Base-by-base conservation (phyloP, 1,284 basidiomycete genomes). In the Sanghuangporus weigelae region DNA sequence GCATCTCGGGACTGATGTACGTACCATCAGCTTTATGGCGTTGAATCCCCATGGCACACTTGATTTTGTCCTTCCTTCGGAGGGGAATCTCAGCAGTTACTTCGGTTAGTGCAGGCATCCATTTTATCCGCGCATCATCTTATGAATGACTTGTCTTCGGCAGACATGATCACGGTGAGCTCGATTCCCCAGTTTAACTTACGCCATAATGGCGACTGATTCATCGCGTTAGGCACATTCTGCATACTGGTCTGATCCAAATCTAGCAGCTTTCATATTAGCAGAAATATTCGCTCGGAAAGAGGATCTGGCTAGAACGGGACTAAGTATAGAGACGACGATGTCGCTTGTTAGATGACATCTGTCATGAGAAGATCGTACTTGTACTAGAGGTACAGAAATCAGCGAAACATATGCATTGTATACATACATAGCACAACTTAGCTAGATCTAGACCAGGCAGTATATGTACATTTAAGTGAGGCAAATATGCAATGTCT, bases 1-100 rank as follows among this genome's bases (percentile, higher is more conserved):
- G 14, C 36, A 26, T 26, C 35, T 40, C 39, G 19, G 31, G 21
- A 19, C 12, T 21, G 23, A 21, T 12, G 23, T n/a, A 26, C 51
- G 56, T 57, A 57, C 62, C 8, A 16, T 10, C 14, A 72, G 72
- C 44, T 73, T 72, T 62, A 31, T 66, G 46, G 72, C 72, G 12
- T 62, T 73, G 36, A 73, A 73, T 60, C 72, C 70, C 1, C 72
- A 71, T 60, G 71, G 72, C 16, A 73, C 71, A 12, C 55, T 73
- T 1, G 72, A 73, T 63, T 73, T 70, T 50, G 67, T 65, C 40
- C 67, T 73, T 31, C 71, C 71, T 8, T 67, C 69, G 12, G 70
- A 72, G 39, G 71, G 72, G 14, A 71, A 64, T 53, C 68, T 73
- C 23, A 72, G 71, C 60, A 70, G 70, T 62, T 73, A 73, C 55